These are phyloP conservation scores for Leccinum broughii DNA, from an alignment of 768 basidiomycete species.

Conservation along the genomic window DNA sequence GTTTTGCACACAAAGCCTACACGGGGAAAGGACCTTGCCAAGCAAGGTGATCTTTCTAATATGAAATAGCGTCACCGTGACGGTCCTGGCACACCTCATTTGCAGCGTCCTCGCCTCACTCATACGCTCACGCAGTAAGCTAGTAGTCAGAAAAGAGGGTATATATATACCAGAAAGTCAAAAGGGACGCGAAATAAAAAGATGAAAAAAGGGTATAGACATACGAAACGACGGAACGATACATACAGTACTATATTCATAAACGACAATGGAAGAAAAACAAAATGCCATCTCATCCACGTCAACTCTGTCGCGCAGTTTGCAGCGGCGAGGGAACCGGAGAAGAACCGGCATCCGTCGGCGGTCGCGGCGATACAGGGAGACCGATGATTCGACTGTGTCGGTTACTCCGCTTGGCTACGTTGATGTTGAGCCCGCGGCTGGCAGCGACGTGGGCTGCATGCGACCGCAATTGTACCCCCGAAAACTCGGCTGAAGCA, in stretches of 20 bases:
- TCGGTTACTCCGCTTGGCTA: constrained; percentile 58
- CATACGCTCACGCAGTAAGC: constrained; percentile 2
- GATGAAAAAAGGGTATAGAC: constrained; percentile 31
- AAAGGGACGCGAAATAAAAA: constrained; percentile 3
- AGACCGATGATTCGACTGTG: constrained; percentile 66
- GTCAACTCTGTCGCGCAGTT: constrained; percentile 29
- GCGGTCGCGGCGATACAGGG: constrained; percentile 45
- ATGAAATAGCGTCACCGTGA: no score
- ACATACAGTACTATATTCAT: constrained; percentile 12
- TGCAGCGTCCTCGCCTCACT: no score
- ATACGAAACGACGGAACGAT: constrained; percentile 13
- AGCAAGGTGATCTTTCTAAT: no score
- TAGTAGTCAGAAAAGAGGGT: constrained; percentile 8
- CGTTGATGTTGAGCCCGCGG: constrained; percentile 68
- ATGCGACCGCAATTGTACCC: constrained; percentile 41
- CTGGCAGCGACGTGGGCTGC: constrained; percentile 64
- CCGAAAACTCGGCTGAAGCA: constrained; percentile 28
- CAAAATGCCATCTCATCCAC: not conserved
- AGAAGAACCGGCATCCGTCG: constrained; percentile 13
- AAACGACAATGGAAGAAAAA: not conserved
- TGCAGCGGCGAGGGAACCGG: constrained; percentile 21
- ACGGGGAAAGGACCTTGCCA: no score
- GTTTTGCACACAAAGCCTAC: no score
- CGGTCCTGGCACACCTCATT: no score
- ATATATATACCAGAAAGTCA: constrained; percentile 20